phyloP scores from a whole-genome alignment of 176 grass and related monocot genomes.

The Musa beccarii region DNA sequence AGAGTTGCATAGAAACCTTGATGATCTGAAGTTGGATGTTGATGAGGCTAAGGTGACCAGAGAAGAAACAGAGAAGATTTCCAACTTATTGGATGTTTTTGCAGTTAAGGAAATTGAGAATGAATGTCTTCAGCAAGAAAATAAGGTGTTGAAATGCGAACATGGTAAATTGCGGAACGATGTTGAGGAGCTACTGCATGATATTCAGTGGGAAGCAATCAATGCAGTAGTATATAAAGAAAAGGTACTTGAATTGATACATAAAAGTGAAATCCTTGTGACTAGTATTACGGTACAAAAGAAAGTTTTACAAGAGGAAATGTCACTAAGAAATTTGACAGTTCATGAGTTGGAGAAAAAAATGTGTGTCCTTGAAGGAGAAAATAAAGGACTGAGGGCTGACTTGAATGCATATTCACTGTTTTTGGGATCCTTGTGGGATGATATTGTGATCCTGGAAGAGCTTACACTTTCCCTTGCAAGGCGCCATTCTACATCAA shows the following conservation, averaged over 20 bases:
- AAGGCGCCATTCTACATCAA: constrained; percentile 43
- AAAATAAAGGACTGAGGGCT: constrained; percentile 69
- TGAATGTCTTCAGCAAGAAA: constrained; percentile 31
- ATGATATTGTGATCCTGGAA: constrained; percentile 61
- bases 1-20: constrained; percentile 36
- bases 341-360: constrained; percentile 66
- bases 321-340: constrained; percentile 50
- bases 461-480: constrained; percentile 53
- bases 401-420: constrained; percentile 65
- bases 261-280: constrained; percentile 59
- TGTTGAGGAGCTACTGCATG: constrained; percentile 36
- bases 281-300: constrained; percentile 65
- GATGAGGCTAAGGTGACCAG: constrained; percentile 15
- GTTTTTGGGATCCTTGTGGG: constrained; percentile 47
- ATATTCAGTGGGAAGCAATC: constrained; percentile 51
- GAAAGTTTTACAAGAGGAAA: constrained; percentile 73
- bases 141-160: constrained; percentile 41
- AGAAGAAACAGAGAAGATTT: background rate
- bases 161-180: constrained; percentile 35
- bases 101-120: background rate
- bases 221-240: constrained; percentile 67
- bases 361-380: constrained; percentile 48
- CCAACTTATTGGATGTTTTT: background rate
- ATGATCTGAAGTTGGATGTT: background rate
- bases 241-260: constrained; percentile 65